These are phyloP conservation scores for Tricharina praecox DNA, from an alignment of 495 filamentous ascomycete species.

Conservation along the genomic window DNA sequence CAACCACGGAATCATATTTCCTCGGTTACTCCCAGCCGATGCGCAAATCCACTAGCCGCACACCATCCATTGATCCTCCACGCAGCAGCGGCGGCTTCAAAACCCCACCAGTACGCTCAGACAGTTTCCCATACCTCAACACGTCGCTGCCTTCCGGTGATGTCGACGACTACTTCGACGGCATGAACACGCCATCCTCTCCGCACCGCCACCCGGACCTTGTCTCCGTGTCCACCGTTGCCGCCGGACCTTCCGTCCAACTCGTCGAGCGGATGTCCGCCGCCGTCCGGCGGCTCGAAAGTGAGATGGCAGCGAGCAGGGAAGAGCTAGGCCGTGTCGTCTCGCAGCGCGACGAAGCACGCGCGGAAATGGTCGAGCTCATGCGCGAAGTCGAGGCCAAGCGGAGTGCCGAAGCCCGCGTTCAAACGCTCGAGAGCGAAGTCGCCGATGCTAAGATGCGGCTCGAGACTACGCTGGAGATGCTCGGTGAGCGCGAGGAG, in stretches of 20 bases:
- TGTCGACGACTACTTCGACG: slow-evolving; percentile 49
- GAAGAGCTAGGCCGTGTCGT: slow-evolving; percentile 71
- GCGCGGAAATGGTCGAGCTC: slow-evolving; percentile 71
- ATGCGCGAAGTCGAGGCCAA: slow-evolving; percentile 72
- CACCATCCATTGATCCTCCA: slow-evolving; percentile 29
- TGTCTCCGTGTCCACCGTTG: slow-evolving; percentile 72
- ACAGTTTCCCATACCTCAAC: not conserved
- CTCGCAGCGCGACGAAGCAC: slow-evolving; percentile 67
- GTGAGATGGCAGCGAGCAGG: slow-evolving; percentile 66
- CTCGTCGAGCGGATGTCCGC: slow-evolving; percentile 93
- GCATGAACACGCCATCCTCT: slow-evolving; percentile 35
- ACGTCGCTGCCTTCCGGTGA: not conserved
- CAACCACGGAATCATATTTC: slow-evolving; percentile 25
- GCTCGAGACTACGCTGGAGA: slow-evolving; percentile 80
- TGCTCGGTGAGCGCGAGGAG: slow-evolving; percentile 95
- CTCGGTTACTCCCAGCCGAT: slow-evolving; percentile 27
- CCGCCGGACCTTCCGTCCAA: slow-evolving; percentile 82
- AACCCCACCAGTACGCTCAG: not conserved
- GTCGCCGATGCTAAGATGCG: slow-evolving; percentile 46
- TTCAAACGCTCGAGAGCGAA: slow-evolving; percentile 48
- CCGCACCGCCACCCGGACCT: slow-evolving; percentile 59
- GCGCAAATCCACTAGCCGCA: slow-evolving; percentile 32
- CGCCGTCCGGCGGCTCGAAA: slow-evolving; percentile 75
- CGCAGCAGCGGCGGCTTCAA: slow-evolving; percentile 29
- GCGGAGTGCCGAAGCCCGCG: slow-evolving; percentile 39